Evolutionary conservation across 2,329 filamentous ascomycete species (phyloP).

Genomic region (Colletotrichum sp.): DNA sequence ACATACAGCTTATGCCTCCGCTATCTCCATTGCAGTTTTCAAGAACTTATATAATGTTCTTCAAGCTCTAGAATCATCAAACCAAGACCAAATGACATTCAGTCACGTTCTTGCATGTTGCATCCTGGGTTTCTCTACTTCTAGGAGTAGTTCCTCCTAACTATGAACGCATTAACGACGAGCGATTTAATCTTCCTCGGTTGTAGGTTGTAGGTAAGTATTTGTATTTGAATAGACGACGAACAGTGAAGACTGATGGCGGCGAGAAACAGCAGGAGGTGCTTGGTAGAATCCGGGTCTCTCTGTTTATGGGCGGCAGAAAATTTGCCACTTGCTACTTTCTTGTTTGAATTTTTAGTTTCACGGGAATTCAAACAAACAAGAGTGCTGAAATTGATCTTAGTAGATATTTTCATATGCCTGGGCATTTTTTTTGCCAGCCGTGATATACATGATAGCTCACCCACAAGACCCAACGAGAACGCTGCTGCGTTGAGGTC

Average conservation of each 20-base stretch:
- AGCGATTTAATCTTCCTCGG: too few species aligned
- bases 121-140: background rate
- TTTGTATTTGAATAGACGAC: background rate
- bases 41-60: background rate
- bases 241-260: background rate
- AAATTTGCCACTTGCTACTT: background rate
- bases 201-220: too few species aligned
- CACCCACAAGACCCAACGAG: background rate
- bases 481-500: rapidly evolving
- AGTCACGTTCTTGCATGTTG: too few species aligned
- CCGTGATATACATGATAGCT: background rate
- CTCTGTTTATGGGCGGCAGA: background rate
- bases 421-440: background rate
- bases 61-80: background rate
- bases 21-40: background rate
- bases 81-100: background rate
- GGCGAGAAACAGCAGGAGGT: rapidly evolving
- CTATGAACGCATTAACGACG: background rate
- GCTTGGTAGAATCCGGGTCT: background rate
- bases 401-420: rapidly evolving
- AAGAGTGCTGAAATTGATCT: rapidly evolving
- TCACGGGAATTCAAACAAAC: rapidly evolving
- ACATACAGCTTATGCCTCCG: too few species aligned
- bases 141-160: background rate
- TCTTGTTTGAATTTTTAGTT: background rate